A percentile compares a stretch with the other conserved stretches of the same genome.
phyloP scores from a whole-genome alignment of 495 filamentous ascomycete species.

The Penicillium fimorum region DNA sequence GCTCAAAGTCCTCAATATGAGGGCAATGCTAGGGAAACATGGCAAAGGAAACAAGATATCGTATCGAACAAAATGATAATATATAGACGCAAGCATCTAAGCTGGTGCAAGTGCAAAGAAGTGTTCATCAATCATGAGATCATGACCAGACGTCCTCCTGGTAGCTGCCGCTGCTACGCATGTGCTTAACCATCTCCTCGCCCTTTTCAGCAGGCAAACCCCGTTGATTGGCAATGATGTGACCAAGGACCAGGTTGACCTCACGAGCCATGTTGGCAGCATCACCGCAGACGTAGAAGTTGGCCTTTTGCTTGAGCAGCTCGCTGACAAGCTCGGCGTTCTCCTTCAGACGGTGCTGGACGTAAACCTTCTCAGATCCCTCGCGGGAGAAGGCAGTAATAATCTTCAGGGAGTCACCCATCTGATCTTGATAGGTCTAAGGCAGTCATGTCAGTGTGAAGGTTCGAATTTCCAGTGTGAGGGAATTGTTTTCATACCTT shows the following conservation, averaged over 20 bases:
- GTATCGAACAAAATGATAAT: constrained; percentile 25
- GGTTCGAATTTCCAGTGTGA: not conserved
- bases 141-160: constrained; percentile 96
- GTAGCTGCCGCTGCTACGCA: constrained; percentile 92
- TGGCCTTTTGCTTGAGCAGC: constrained; percentile 82
- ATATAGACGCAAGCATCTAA: constrained; percentile 41
- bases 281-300: constrained; percentile 98
- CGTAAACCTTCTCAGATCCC: constrained; percentile 80
- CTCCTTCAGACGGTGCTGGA: constrained; percentile 89
- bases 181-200: constrained; percentile 93
- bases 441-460: constrained; percentile 12
- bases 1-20: not conserved
- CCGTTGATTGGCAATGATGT: constrained; percentile 82
- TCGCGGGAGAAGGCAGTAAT: constrained; percentile 94
- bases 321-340: constrained; percentile 80
- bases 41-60: constrained; percentile 14
- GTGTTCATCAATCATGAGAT: constrained; percentile 25
- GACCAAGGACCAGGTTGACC: constrained; percentile 79
- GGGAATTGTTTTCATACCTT: constrained; percentile 60
- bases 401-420: constrained; percentile 84
- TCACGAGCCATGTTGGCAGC: constrained; percentile 98
- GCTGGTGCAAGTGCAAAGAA: constrained; percentile 25
- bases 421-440: constrained; percentile 74
- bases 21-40: constrained; percentile 32
- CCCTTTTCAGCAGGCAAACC: constrained; percentile 78